These are phyloP conservation scores for Rhodotorula sp. DNA, from an alignment of 1,284 basidiomycete species.

Conservation along the genomic window DNA sequence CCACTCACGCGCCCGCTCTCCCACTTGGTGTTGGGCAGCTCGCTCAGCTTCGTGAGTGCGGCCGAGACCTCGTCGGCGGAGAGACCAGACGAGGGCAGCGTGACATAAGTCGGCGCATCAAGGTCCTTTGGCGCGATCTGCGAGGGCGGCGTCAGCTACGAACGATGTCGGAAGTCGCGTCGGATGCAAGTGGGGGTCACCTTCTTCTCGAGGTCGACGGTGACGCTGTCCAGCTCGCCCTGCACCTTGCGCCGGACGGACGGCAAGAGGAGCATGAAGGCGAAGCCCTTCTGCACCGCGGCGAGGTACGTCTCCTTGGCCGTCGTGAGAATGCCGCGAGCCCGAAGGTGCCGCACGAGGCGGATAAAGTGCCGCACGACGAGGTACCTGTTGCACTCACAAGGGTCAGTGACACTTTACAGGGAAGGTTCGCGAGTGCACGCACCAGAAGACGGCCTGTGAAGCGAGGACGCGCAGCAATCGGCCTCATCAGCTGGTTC, in stretches of 20 bases:
- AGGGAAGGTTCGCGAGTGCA: no score
- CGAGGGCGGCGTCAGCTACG: constrained; percentile 58
- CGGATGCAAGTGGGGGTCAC: constrained; percentile 5
- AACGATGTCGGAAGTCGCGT: not conserved
- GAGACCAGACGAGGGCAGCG: constrained; percentile 68
- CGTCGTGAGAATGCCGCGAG: constrained; percentile 37
- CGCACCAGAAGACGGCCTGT: constrained; percentile 38
- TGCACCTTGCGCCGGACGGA: constrained; percentile 67
- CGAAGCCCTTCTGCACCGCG: constrained; percentile 27
- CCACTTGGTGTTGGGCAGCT: constrained; percentile 61
- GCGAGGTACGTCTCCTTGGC: constrained; percentile 35
- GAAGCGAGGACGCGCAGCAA: not conserved
- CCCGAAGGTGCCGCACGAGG: constrained; percentile 37
- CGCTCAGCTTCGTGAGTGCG: constrained; percentile 78
- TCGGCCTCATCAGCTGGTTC: no score
- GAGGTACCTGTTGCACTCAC: constrained; percentile 27
- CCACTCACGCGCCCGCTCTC: constrained; percentile 70
- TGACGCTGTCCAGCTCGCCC: constrained; percentile 63
- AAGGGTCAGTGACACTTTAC: not conserved
- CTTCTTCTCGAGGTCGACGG: constrained; percentile 43
- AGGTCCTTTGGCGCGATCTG: constrained; percentile 66
- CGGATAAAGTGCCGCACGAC: constrained; percentile 31
- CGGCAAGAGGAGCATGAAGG: constrained; percentile 64
- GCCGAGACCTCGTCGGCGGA: constrained; percentile 72
- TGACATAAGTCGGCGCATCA: constrained; percentile 63